Percentiles rank a stretch among this genome's conserved stretches.
Conservation (phyloP, 495 filamentous ascomycete genomes). For the Pseudotulostoma volvatum region DNA sequence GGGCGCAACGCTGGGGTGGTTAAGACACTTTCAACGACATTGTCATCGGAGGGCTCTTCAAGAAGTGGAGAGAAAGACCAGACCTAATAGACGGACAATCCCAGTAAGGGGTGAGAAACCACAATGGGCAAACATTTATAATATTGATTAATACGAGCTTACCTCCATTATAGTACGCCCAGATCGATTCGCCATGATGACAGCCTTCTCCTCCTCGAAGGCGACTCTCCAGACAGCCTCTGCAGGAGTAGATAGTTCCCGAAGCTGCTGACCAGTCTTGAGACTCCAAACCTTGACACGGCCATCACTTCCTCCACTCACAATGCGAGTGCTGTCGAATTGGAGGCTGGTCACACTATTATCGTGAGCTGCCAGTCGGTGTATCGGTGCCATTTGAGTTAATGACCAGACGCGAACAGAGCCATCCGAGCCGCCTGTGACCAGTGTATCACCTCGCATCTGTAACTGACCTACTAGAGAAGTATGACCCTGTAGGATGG, state of each 20-base stretch:
- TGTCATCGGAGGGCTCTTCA: constrained; percentile 35
- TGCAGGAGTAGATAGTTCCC: constrained; percentile 75
- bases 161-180: constrained; percentile 95
- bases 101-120: too few relatives aligned
- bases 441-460: constrained; percentile 82
- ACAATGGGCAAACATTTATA: constrained; percentile 7
- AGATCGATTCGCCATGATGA: constrained; percentile 77
- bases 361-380: constrained; percentile 91
- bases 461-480: constrained; percentile 95
- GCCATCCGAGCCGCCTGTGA: constrained; percentile 91
- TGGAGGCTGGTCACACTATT: constrained; percentile 96
- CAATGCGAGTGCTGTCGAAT: constrained; percentile 86
- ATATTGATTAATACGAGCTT: constrained; percentile 5
- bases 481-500: constrained; percentile 93
- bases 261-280: constrained; percentile 72
- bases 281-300: constrained; percentile 96
- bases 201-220: constrained; percentile 94
- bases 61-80: constrained; percentile 77
- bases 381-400: constrained; percentile 72
- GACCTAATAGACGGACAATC: constrained; percentile 36
- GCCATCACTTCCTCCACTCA: constrained; percentile 89
- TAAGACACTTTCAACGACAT: constrained; percentile 18
- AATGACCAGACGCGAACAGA: constrained; percentile 93
- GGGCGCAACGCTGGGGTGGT: constrained; percentile 22
- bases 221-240: constrained; percentile 96